Percentiles rank a stretch among this genome's conserved stretches.
Conservation (phyloP, 1,139 yeast species). For the Kazachstania sp. region DNA sequence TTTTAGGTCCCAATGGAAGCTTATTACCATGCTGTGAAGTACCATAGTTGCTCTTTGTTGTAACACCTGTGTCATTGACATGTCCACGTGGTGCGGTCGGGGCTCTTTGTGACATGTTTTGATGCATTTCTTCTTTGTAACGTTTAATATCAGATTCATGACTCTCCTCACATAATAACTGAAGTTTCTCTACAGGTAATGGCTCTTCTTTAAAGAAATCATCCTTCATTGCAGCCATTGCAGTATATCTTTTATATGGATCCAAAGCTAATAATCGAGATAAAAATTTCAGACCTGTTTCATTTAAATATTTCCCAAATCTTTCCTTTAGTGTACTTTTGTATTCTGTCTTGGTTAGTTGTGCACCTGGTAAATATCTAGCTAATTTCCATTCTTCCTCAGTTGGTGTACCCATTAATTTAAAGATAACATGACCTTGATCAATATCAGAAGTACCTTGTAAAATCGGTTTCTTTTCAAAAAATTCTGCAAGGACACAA, state of each 20-base stretch:
- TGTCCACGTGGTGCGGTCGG: constrained; percentile 31
- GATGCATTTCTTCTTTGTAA: constrained; percentile 39
- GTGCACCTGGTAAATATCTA: constrained; percentile 52
- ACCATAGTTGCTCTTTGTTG: background rate
- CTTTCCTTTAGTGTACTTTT: constrained; percentile 47
- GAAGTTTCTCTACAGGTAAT: constrained; percentile 44
- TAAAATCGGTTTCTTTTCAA: constrained; percentile 69
- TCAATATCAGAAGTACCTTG: constrained; percentile 86
- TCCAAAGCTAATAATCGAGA: constrained; percentile 52
- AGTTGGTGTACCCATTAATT: constrained; percentile 73
- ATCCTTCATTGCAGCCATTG: constrained; percentile 66
- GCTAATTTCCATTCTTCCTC: constrained; percentile 59
- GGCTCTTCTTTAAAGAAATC: constrained; percentile 62
- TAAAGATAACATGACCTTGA: constrained; percentile 77
- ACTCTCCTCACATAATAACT: constrained; percentile 76
- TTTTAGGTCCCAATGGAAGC: background rate
- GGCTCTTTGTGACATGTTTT: constrained; percentile 27
- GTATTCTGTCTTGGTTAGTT: constrained; percentile 35
- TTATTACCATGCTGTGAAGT: background rate
- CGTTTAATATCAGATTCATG: constrained; percentile 79
- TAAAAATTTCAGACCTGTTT: constrained; percentile 37
- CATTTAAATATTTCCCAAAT: constrained; percentile 34
- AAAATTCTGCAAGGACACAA: constrained; percentile 90
- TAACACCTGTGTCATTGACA: constrained; percentile 12
- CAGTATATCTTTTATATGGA: constrained; percentile 68